Evolutionary conservation across 2,329 filamentous ascomycete species (phyloP).

Genomic region (Monascus ruber): DNA sequence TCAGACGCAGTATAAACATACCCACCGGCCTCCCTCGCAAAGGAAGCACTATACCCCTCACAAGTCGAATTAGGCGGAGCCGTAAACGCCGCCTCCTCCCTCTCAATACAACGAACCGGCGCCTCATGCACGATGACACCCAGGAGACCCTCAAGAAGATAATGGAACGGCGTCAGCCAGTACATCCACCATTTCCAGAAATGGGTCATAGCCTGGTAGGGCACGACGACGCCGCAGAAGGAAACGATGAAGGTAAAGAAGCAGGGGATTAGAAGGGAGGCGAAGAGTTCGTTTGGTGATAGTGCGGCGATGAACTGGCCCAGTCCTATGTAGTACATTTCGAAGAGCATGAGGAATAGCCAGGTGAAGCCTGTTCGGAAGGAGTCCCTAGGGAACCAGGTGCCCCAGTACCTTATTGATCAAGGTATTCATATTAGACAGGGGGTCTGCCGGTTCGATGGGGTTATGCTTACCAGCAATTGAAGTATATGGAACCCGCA

Average conservation of each 20-base stretch:
- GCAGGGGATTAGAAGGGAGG: constrained; percentile 54
- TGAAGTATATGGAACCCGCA: constrained; percentile 54
- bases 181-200: constrained; percentile 62
- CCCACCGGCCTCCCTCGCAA: constrained; percentile 44
- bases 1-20: constrained; percentile 47
- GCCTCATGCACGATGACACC: constrained; percentile 44
- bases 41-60: constrained; percentile 49
- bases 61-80: constrained; percentile 51
- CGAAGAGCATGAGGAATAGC: constrained; percentile 54
- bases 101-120: constrained; percentile 42
- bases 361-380: constrained; percentile 53
- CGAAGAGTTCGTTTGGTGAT: constrained; percentile 54
- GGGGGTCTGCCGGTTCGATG: no score
- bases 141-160: constrained; percentile 53
- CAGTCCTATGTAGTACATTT: constrained; percentile 54
- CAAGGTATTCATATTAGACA: no score
- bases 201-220: constrained; percentile 47
- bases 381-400: constrained; percentile 43
- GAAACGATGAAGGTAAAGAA: constrained; percentile 59
- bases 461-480: constrained; percentile 43
- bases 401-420: constrained; percentile 46
- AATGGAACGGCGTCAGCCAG: constrained; percentile 56
- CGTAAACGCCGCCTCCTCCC: constrained; percentile 50
- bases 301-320: constrained; percentile 58
- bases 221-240: constrained; percentile 67